Evolutionary conservation across 768 basidiomycete species (phyloP).

Genomic region (Cystofilobasidium bisporidii): DNA sequence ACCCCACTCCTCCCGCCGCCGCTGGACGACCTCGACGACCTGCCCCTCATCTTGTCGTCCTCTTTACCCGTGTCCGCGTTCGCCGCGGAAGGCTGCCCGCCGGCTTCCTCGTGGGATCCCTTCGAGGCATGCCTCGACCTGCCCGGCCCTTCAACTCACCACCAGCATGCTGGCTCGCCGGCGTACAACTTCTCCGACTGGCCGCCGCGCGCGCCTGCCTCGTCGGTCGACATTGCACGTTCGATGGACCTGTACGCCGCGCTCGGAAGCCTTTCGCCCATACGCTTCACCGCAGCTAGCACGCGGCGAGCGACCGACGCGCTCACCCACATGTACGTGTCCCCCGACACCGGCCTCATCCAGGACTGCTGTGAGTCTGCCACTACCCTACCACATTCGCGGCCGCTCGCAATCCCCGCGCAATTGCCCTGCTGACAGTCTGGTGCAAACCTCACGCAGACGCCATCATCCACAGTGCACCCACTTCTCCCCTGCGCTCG

Average conservation of each 20-base stretch:
- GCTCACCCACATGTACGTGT: background rate
- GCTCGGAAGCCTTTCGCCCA: background rate
- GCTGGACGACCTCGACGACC: no score
- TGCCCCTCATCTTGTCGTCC: no score
- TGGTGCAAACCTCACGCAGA: background rate
- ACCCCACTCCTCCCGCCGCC: no score
- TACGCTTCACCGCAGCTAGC: background rate
- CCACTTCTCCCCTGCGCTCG: background rate
- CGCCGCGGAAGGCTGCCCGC: background rate
- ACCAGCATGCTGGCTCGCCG: background rate
- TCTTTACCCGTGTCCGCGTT: no score
- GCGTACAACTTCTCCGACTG: no score
- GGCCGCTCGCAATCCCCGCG: no score
- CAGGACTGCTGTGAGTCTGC: background rate
- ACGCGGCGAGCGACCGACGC: background rate
- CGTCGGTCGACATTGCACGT: background rate
- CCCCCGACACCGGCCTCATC: background rate
- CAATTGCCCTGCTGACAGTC: background rate
- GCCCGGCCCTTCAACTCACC: background rate
- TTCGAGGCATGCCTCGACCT: background rate
- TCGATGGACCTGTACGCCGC: background rate
- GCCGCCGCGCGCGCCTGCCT: background rate
- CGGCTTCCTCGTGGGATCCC: background rate
- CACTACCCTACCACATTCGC: background rate
- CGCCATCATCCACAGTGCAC: background rate